phyloP scores from a whole-genome alignment of 2,329 filamentous ascomycete species.

The Didymella arachidicola region DNA sequence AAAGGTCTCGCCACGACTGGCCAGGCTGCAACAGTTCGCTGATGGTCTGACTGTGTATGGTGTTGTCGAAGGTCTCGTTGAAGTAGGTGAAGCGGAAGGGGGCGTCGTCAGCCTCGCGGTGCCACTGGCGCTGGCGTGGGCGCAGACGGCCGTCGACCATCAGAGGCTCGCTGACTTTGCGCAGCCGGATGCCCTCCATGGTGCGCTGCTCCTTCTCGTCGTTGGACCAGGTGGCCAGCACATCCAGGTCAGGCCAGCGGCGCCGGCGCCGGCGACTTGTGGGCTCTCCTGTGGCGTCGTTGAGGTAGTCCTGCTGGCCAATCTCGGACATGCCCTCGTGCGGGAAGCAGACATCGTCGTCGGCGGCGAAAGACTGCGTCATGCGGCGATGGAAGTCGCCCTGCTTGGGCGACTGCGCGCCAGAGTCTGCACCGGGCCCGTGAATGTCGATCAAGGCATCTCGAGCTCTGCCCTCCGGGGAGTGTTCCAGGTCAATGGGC shows the following conservation, averaged over 20 bases:
- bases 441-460: constrained; percentile 62
- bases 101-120: constrained; percentile 83
- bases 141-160: constrained; percentile 88
- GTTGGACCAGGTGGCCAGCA: constrained; percentile 87
- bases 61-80: constrained; percentile 95
- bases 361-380: constrained; percentile 63
- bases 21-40: constrained; percentile 90
- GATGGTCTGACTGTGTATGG: constrained; percentile 94
- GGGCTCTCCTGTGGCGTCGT: constrained; percentile 53
- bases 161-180: constrained; percentile 92
- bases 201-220: constrained; percentile 89
- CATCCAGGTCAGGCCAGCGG: constrained; percentile 85
- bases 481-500: constrained; percentile 64
- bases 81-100: constrained; percentile 98
- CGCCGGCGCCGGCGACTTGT: constrained; percentile 58
- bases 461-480: constrained; percentile 40
- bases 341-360: constrained; percentile 94
- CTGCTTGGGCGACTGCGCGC: constrained; percentile 35
- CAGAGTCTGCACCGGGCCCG: constrained; percentile 60
- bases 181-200: constrained; percentile 78
- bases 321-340: constrained; percentile 79
- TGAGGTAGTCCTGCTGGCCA: constrained; percentile 74
- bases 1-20: constrained; percentile 83
- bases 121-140: constrained; percentile 81
- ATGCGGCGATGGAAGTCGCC: constrained; percentile 46